These are phyloP conservation scores for Trypanosoma lewisi DNA, from an alignment of 208 protist species.

Conservation along the genomic window DNA sequence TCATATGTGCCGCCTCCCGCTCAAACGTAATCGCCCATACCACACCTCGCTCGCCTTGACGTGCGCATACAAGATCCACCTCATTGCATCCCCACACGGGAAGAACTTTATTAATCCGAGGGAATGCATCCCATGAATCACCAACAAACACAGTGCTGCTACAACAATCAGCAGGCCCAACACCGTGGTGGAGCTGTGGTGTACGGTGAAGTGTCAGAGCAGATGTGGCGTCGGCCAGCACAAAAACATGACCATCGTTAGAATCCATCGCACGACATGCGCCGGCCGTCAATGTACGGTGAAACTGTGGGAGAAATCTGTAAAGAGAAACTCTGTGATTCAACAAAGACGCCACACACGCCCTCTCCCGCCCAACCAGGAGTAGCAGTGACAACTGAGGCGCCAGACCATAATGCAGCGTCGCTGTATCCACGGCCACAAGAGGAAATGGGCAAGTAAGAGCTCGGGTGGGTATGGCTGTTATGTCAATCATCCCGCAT, in stretches of 20 bases:
- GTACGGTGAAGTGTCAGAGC: conserved; percentile 23
- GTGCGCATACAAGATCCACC: conserved; percentile 18
- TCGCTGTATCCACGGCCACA: neutral
- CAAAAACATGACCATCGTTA: conserved; percentile 2
- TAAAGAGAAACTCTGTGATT: neutral
- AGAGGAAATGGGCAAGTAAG: conserved; percentile 22
- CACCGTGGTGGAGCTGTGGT: neutral
- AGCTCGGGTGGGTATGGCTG: conserved; percentile 15
- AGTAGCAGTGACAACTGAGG: conserved; percentile 4
- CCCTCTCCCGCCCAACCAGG: conserved; percentile 22
- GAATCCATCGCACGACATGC: conserved; percentile 1
- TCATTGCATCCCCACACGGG: conserved; percentile 9
- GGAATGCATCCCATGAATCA: conserved; percentile 4
- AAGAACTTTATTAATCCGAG: conserved; percentile 4
- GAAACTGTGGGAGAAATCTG: conserved; percentile 24
- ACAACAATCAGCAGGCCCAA: neutral
- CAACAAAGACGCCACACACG: conserved; percentile 7
- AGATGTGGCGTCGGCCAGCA: conserved; percentile 11
- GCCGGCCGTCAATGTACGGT: conserved; percentile 20
- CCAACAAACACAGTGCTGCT: conserved; percentile 26
- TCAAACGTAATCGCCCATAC: conserved; percentile 21
- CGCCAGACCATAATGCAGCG: neutral
- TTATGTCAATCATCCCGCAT: conserved; percentile 31
- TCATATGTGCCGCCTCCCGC: conserved; percentile 3
- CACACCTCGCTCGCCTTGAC: conserved; percentile 4